These are phyloP conservation scores for Cladosporium colombiae DNA, from an alignment of 2,329 filamentous ascomycete species.

Conservation along the genomic window DNA sequence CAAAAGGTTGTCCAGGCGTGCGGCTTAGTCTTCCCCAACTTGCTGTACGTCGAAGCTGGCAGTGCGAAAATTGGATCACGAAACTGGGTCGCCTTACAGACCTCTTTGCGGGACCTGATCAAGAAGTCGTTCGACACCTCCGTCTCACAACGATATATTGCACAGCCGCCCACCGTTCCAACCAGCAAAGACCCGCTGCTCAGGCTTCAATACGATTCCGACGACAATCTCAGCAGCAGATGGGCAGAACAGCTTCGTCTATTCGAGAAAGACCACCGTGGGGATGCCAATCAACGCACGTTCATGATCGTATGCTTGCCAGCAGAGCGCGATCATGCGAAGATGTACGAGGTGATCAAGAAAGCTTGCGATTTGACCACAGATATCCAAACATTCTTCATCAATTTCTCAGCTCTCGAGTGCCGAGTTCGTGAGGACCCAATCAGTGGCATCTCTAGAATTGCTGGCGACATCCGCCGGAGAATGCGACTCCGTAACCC, in stretches of 20 bases:
- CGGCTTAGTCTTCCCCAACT: background rate
- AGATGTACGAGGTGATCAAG: background rate
- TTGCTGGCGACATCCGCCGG: background rate
- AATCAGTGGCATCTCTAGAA: too few relatives aligned
- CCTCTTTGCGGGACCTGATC: background rate
- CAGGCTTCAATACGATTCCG: background rate
- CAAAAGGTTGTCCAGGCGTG: background rate
- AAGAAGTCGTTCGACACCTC: background rate
- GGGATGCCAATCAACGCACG: background rate
- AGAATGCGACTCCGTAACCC: background rate
- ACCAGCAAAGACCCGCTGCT: too few relatives aligned
- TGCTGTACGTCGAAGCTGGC: background rate
- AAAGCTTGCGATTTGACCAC: background rate
- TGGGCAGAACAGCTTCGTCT: background rate
- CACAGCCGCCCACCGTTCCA: too few relatives aligned
- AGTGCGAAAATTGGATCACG: background rate
- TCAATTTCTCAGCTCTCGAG: background rate
- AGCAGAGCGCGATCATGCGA: too few relatives aligned
- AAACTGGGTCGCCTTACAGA: background rate
- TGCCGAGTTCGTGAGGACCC: too few relatives aligned
- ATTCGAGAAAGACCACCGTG: too few relatives aligned
- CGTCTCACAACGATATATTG: too few relatives aligned
- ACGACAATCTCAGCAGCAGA: background rate
- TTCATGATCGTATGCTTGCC: background rate
- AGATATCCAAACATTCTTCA: background rate